phyloP scores from a whole-genome alignment of 1,139 yeast genomes.

The Kodamaea alishanica region DNA sequence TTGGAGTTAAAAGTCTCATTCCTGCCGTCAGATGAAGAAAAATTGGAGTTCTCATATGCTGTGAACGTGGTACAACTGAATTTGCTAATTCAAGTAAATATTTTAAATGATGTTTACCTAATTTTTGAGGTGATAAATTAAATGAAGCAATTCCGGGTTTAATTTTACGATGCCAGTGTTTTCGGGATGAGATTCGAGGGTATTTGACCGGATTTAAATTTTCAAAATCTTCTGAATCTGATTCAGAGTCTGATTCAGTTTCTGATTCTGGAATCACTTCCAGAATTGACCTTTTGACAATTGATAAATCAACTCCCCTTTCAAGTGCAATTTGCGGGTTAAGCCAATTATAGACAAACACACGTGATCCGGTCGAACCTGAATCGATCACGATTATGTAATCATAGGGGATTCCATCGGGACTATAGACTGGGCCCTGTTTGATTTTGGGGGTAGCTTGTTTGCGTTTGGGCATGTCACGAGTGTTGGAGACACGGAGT shows the following conservation, averaged over 20 bases:
- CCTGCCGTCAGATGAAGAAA: constrained; percentile 82
- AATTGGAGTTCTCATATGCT: constrained; percentile 69
- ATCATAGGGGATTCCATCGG: constrained; percentile 51
- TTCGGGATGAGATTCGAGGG: constrained; percentile 43
- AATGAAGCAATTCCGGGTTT: constrained; percentile 68
- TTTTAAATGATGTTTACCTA: constrained; percentile 60
- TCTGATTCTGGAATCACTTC: constrained; percentile 1
- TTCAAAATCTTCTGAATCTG: constrained; percentile 9
- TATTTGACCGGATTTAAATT: constrained; percentile 15
- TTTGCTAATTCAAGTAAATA: constrained; percentile 54
- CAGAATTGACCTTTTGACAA: neutral
- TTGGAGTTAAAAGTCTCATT: constrained; percentile 60
- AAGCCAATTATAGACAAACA: constrained; percentile 68
- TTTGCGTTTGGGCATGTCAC: no score
- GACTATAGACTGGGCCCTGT: constrained; percentile 31
- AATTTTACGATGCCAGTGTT: constrained; percentile 57
- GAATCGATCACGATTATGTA: constrained; percentile 76
- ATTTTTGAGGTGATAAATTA: constrained; percentile 45
- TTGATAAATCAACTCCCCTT: constrained; percentile 17
- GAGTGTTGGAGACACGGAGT: no score
- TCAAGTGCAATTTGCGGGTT: constrained; percentile 40
- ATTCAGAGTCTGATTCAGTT: constrained; percentile 14
- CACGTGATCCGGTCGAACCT: constrained; percentile 79
- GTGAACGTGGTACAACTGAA: constrained; percentile 60
- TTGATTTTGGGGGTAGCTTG: constrained; percentile 2